Base-by-base conservation (phyloP, 371 early-diverging fungal species). In the Lichtheimia hyalospora region DNA sequence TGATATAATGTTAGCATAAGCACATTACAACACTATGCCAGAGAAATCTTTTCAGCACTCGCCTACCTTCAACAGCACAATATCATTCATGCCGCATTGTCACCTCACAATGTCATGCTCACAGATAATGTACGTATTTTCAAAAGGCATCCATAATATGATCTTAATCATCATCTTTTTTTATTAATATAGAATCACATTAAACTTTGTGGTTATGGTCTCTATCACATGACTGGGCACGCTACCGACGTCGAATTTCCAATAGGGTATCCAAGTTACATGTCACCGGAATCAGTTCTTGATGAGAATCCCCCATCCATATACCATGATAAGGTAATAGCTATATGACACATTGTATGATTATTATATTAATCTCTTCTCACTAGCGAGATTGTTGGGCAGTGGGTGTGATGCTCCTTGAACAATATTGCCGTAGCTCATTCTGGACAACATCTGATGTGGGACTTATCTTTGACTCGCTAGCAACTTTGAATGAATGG, bases 201-300 rank as follows among this genome's bases (percentile, higher is more conserved):
- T 27, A 88, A 87, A 60, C 60, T 89, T 14, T 79, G 74, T 28
- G 81, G 85, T 34, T 86, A 82, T 69, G 89, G 89, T 21, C 69
- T 89, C 16, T 76, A 73, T 58, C 77, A 83, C 52, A 85, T 89
- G 84, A 89, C 89, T 5, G 69, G 75, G 13, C 68, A 73, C 21
- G 85, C 85, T 0, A 62, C 60, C 20, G 62, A 86, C 54, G 84
- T 89, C 3, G 85, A 88, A 61, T 88, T 88, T 62, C 86, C 87
- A 1, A 77, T 89, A 55, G 86, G 87, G 77, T 79, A 64, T 16
- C 13, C 16, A 44, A 20, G 7, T 3, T 74, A 79, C 49, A 55
- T 77, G 46, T 60, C 76, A 44, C 74, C 76, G 2, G 81, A 81
- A 60, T 64, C 66, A 16, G 34, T 79, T 2, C 48, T 63, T 10